A percentile compares a stretch with the other conserved stretches of the same genome.
phyloP scores from a whole-genome alignment of 805 yeast species.

The Yarrowia yakushimensis region DNA sequence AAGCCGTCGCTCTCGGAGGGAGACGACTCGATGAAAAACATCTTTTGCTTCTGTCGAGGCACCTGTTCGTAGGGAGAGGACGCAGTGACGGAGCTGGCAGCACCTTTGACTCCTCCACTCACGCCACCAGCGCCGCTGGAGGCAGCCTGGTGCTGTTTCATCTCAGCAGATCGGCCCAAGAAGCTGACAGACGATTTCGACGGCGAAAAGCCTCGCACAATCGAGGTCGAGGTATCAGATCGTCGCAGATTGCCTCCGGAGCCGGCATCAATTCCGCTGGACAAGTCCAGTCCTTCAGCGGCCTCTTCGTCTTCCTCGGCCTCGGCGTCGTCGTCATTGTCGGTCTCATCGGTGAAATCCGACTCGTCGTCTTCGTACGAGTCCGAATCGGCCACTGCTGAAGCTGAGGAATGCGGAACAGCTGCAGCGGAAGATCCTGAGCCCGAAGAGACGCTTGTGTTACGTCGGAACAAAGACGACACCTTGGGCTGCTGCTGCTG shows the following conservation, averaged over 20 bases:
- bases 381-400: conserved; percentile 5
- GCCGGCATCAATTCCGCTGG: not conserved
- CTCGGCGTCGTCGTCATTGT: conserved; percentile 1
- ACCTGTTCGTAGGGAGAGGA: conserved; percentile 25
- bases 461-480: conserved; percentile 6
- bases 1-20: conserved; percentile 39
- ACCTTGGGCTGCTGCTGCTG: conserved; percentile 8
- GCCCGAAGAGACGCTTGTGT: conserved; percentile 1
- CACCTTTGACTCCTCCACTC: not conserved
- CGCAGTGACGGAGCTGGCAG: not conserved
- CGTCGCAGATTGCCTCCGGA: conserved; percentile 23
- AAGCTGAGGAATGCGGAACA: not conserved
- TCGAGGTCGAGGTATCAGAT: conserved; percentile 37
- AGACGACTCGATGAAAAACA: conserved; percentile 42
- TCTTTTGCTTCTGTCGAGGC: conserved; percentile 34
- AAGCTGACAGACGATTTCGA: conserved; percentile 38
- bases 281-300: not conserved
- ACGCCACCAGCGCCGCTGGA: not conserved
- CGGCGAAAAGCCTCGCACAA: conserved; percentile 42
- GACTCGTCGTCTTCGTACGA: conserved; percentile 16
- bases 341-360: conserved; percentile 14
- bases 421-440: not conserved
- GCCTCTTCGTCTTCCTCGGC: not conserved
- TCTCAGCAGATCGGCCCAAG: not conserved
- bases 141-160: not conserved